phyloP scores from a whole-genome alignment of 352 stramenopile genomes.

The Elongisporangium prolatum region DNA sequence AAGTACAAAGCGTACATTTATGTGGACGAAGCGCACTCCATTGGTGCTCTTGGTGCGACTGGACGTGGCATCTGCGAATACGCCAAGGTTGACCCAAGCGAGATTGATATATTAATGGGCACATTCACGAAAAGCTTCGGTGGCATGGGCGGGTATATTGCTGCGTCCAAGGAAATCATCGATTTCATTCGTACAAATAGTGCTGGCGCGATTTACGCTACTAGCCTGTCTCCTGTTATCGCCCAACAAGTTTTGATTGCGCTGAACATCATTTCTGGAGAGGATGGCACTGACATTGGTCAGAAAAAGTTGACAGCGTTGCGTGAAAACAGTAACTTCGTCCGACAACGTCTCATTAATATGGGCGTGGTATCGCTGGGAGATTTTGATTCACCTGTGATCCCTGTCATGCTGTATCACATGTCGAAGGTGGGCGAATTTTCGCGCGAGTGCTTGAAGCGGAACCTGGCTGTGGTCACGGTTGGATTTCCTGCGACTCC shows the following conservation, averaged over 20 bases:
- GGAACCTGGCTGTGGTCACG: slow-evolving; percentile 90
- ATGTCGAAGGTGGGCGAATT: slow-evolving; percentile 93
- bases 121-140: slow-evolving; percentile 98
- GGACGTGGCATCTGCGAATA: slow-evolving; percentile 92
- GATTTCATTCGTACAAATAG: slow-evolving; percentile 22
- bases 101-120: slow-evolving; percentile 97
- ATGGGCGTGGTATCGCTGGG: slow-evolving; percentile 84
- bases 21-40: slow-evolving; percentile 94
- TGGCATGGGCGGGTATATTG: slow-evolving; percentile 95
- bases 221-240: slow-evolving; percentile 22
- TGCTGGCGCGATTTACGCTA: slow-evolving; percentile 28
- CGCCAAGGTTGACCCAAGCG: slow-evolving; percentile 88
- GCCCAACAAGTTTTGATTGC: slow-evolving; percentile 29
- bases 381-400: slow-evolving; percentile 93
- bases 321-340: slow-evolving; percentile 94
- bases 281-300: slow-evolving; percentile 88
- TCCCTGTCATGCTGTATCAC: slow-evolving; percentile 94
- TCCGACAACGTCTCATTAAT: slow-evolving; percentile 78
- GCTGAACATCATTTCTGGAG: slow-evolving; percentile 86
- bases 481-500: slow-evolving; percentile 93
- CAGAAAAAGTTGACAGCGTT: slow-evolving; percentile 73
- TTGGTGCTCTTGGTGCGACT: slow-evolving; percentile 89
- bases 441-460: slow-evolving; percentile 82
- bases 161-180: slow-evolving; percentile 47
- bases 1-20: slow-evolving; percentile 95